Evolutionary conservation across 2,329 filamentous ascomycete genomes (phyloP).

Genomic region (Cladophialophora exuberans): DNA sequence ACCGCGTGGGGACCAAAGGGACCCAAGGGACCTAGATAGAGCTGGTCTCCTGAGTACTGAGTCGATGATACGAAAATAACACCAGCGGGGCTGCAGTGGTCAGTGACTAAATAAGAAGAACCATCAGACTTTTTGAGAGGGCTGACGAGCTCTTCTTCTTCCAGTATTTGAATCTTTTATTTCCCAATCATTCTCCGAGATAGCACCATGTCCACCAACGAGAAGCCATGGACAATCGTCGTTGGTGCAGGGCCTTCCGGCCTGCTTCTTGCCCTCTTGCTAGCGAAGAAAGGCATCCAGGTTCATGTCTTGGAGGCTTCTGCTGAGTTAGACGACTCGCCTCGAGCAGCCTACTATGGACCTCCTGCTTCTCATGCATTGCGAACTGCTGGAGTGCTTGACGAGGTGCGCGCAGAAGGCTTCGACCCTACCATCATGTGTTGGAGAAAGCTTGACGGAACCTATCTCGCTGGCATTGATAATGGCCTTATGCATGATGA

Average conservation of each 20-base stretch:
- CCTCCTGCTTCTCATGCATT: conserved; percentile 63
- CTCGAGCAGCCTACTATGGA: conserved; percentile 66
- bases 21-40: neutral
- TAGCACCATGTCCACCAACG: conserved; percentile 13
- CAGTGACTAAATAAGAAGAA: neutral
- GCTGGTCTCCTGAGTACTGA: conserved; percentile 6
- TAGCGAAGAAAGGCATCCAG: conserved; percentile 38
- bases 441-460: conserved; percentile 49
- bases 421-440: conserved; percentile 48
- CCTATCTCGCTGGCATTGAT: conserved; percentile 37
- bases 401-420: conserved; percentile 51
- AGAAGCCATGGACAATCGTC: conserved; percentile 31
- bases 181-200: neutral
- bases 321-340: conserved; percentile 59
- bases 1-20: no score
- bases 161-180: neutral
- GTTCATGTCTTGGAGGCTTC: conserved; percentile 56
- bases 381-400: conserved; percentile 60
- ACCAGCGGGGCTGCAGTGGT: conserved; percentile 13
- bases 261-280: conserved; percentile 38
- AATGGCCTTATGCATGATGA: conserved; percentile 27
- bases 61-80: neutral
- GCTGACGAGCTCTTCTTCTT: no score
- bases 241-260: conserved; percentile 42
- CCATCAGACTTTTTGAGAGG: no score